A percentile compares a stretch with the other conserved stretches of the same genome.
Conservation (phyloP, 75 land plant genomes). For the Cupressus sempervirens region DNA sequence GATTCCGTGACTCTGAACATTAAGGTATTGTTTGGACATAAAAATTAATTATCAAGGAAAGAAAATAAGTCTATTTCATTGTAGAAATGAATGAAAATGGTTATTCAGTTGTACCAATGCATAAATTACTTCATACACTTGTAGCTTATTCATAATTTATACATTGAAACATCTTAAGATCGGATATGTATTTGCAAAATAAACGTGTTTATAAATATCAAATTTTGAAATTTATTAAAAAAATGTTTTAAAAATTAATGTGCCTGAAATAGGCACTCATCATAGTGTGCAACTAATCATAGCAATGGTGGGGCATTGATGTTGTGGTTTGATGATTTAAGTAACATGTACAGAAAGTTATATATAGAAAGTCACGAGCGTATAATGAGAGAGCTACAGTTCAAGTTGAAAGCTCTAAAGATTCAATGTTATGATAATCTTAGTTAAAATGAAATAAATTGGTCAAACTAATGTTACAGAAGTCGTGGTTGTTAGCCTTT, state of each 20-base stretch:
- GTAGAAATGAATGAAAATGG: too few relatives aligned
- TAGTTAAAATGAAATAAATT: not conserved
- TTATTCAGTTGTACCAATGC: too few relatives aligned
- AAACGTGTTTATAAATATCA: too few relatives aligned
- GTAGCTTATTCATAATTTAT: too few relatives aligned
- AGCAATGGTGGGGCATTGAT: not conserved
- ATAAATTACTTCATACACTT: too few relatives aligned
- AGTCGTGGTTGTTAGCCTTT: not conserved
- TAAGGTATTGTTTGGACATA: not conserved
- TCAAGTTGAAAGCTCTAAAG: not conserved
- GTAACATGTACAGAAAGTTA: not conserved
- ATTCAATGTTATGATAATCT: not conserved
- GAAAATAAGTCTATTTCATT: not conserved
- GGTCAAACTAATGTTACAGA: not conserved
- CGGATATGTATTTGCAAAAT: too few relatives aligned
- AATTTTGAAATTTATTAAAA: not conserved
- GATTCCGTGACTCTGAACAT: not conserved
- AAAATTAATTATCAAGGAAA: not conserved
- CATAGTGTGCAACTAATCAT: not conserved
- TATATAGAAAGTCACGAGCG: too few relatives aligned
- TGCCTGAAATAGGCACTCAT: not conserved
- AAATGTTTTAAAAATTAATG: not conserved
- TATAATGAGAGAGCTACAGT: not conserved
- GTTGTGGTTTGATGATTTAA: constrained; percentile 9
- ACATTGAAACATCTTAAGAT: too few relatives aligned